Conservation (phyloP, 2,329 filamentous ascomycete species). For the Ceratocystis smalleyi region DNA sequence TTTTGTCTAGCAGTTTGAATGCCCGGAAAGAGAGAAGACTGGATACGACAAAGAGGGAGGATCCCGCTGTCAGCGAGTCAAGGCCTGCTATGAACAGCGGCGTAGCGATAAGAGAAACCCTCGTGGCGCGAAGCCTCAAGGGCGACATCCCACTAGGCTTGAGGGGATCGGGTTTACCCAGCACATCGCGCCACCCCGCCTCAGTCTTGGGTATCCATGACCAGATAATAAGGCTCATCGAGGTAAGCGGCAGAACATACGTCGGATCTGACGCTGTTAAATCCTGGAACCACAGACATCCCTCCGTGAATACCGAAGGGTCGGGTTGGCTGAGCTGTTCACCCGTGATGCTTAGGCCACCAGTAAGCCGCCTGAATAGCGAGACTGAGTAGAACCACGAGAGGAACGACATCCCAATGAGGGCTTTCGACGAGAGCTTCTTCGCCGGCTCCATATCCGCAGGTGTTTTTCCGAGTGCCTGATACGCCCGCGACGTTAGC, state of each 20-base stretch:
- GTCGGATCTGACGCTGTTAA: conserved; percentile 38
- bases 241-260: conserved; percentile 29
- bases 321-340: conserved; percentile 23
- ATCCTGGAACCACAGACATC: conserved; percentile 41
- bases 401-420: conserved; percentile 6
- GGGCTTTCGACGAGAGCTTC: conserved; percentile 18
- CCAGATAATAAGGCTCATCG: conserved; percentile 8
- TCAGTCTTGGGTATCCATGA: conserved; percentile 12
- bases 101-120: conserved; percentile 12
- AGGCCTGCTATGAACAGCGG: conserved; percentile 11
- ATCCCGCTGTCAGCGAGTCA: conserved; percentile 14
- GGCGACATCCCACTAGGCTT: conserved; percentile 17
- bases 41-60: conserved; percentile 14
- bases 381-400: conserved; percentile 18
- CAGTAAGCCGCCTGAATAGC: conserved; percentile 20
- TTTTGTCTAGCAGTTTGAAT: conserved; percentile 6
- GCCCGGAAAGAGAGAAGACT: conserved; percentile 9
- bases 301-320: conserved; percentile 32
- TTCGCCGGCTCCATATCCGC: conserved; percentile 19
- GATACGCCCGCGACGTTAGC: conserved; percentile 1
- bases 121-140: not conserved
- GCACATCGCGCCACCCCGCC: conserved; percentile 13
- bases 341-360: conserved; percentile 17
- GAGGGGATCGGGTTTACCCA: conserved; percentile 10
- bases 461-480: conserved; percentile 1